Evolutionary conservation across 2,329 filamentous ascomycete species (phyloP).

Genomic region (Teratosphaeria viscida): DNA sequence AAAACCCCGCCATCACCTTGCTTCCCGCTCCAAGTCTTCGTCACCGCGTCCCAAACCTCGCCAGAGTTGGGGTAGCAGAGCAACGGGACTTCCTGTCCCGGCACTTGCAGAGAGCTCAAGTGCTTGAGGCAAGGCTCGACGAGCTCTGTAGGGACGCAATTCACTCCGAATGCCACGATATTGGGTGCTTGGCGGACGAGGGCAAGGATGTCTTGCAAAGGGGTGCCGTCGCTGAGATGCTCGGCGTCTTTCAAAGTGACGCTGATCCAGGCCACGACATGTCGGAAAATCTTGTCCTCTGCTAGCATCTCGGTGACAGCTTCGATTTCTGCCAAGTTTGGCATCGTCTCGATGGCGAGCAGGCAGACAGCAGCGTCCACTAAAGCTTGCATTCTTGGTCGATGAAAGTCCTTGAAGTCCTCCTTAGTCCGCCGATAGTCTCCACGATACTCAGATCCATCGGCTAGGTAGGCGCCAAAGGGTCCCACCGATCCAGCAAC

Average conservation of each 20-base stretch:
- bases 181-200: constrained; percentile 20
- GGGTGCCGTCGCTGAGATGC: constrained; percentile 34
- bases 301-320: constrained; percentile 30
- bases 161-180: constrained; percentile 35
- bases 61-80: constrained; percentile 37
- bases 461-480: constrained; percentile 37
- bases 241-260: constrained; percentile 30
- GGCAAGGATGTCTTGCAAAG: constrained; percentile 23
- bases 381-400: constrained; percentile 31
- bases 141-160: constrained; percentile 31
- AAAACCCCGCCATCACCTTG: constrained; percentile 16
- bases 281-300: constrained; percentile 25
- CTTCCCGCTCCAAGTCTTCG: constrained; percentile 24
- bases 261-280: constrained; percentile 30
- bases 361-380: constrained; percentile 33
- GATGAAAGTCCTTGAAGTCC: constrained; percentile 34
- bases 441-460: constrained; percentile 38
- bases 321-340: constrained; percentile 29
- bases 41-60: constrained; percentile 35
- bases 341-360: constrained; percentile 38
- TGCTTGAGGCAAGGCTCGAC: constrained; percentile 25
- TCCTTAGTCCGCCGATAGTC: constrained; percentile 25
- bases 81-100: background rate
- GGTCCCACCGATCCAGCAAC: constrained; percentile 39
- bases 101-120: constrained; percentile 10